Evolutionary conservation across 2,329 filamentous ascomycete species (phyloP).

Genomic region (Lithohypha guttulata): DNA sequence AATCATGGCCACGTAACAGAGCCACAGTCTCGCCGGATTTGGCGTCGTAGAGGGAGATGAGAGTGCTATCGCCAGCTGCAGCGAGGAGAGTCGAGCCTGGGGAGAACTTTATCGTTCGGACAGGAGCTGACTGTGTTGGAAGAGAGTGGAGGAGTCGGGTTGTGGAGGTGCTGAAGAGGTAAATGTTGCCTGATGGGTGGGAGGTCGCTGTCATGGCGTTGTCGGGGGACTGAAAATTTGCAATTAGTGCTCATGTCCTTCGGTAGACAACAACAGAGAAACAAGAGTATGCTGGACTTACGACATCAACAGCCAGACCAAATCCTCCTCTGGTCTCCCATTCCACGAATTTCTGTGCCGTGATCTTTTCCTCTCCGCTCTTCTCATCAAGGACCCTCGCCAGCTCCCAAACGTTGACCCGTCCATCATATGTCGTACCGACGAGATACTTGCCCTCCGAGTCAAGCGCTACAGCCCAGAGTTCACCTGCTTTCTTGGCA

Average conservation of each 20-base stretch:
- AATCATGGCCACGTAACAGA: slow-evolving; percentile 65
- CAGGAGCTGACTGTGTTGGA: slow-evolving; percentile 71
- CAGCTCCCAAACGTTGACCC: slow-evolving; percentile 79
- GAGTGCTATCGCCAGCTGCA: slow-evolving; percentile 75
- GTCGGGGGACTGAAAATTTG: slow-evolving; percentile 48
- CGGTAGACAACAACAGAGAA: neutral
- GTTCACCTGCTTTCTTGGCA: slow-evolving; percentile 49
- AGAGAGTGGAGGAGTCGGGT: slow-evolving; percentile 77
- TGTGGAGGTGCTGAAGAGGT: slow-evolving; percentile 89
- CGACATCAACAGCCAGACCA: slow-evolving; percentile 75
- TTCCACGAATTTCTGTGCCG: slow-evolving; percentile 57
- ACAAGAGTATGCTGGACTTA: slow-evolving; percentile 25
- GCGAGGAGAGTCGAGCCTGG: slow-evolving; percentile 75
- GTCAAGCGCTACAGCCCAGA: slow-evolving; percentile 82
- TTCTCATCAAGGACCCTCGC: neutral
- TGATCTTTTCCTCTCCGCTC: slow-evolving; percentile 38
- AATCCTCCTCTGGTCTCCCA: slow-evolving; percentile 93
- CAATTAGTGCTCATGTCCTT: no score
- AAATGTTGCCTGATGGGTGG: slow-evolving; percentile 83
- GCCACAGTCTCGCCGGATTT: slow-evolving; percentile 85
- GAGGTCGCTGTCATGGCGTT: slow-evolving; percentile 82
- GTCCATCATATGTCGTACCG: slow-evolving; percentile 77
- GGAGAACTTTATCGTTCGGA: slow-evolving; percentile 78
- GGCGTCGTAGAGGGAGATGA: slow-evolving; percentile 88
- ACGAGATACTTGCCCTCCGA: slow-evolving; percentile 74